Conservation (phyloP, 2,329 filamentous ascomycete species). For the Cladorrhinum sp. region DNA sequence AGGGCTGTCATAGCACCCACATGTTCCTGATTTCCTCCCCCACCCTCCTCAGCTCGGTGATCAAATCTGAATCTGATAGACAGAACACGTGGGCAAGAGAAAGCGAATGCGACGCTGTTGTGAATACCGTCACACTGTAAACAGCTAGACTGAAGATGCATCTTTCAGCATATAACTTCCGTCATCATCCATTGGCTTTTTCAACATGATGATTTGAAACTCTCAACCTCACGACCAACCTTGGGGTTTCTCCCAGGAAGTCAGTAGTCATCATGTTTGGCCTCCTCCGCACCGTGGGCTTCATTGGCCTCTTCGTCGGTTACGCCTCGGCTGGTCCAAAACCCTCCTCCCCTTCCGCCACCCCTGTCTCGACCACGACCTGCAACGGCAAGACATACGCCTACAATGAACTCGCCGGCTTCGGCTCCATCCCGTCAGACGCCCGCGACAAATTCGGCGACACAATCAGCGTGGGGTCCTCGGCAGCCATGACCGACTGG, state of each 20-base stretch:
- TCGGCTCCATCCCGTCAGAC: constrained; percentile 57
- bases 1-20: background rate
- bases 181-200: no score
- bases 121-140: background rate
- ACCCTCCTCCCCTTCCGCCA: background rate
- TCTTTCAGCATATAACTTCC: background rate
- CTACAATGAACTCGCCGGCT: constrained; percentile 67
- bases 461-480: constrained; percentile 64
- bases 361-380: constrained; percentile 9
- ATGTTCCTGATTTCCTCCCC: background rate
- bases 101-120: background rate
- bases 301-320: background rate
- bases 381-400: constrained; percentile 61
- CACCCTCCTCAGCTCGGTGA: background rate
- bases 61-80: background rate
- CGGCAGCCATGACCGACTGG: constrained; percentile 63
- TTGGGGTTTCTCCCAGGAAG: background rate
- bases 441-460: constrained; percentile 66
- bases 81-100: background rate
- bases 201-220: background rate
- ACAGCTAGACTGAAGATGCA: constrained; percentile 1
- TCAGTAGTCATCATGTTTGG: background rate
- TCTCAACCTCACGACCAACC: background rate
- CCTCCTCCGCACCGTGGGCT: background rate
- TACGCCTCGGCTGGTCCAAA: background rate